Evolutionary conservation across 2,329 filamentous ascomycete species (phyloP).

Genomic region (Bertia moriformis): DNA sequence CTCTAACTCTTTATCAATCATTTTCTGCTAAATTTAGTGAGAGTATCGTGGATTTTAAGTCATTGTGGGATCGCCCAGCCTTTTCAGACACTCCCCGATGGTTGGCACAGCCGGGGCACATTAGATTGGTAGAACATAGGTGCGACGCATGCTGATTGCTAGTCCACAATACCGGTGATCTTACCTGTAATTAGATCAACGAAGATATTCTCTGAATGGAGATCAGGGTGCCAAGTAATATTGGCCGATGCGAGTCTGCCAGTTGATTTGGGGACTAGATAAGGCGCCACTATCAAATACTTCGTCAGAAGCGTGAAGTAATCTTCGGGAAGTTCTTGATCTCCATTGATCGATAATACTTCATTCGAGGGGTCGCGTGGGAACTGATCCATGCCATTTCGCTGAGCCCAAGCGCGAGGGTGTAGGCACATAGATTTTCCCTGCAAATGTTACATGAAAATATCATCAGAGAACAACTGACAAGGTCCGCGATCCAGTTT

Average conservation of each 20-base stretch:
- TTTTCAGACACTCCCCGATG: slow-evolving; percentile 11
- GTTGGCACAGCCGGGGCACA: slow-evolving; percentile 13
- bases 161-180: slow-evolving; percentile 12
- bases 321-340: slow-evolving; percentile 9
- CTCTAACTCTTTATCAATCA: slow-evolving; percentile 12
- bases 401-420: neutral
- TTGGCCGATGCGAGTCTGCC: slow-evolving; percentile 5
- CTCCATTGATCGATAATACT: slow-evolving; percentile 9
- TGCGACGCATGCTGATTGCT: slow-evolving; percentile 9
- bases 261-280: slow-evolving; percentile 6
- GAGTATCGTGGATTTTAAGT: slow-evolving; percentile 8
- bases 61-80: slow-evolving; percentile 4
- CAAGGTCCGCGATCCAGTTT: slow-evolving; percentile 13
- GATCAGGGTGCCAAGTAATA: slow-evolving; percentile 12
- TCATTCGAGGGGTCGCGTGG: slow-evolving; percentile 10
- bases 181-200: slow-evolving; percentile 9
- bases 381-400: neutral
- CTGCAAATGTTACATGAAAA: neutral
- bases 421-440: neutral
- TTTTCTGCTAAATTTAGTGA: slow-evolving; percentile 12
- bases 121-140: slow-evolving; percentile 12
- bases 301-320: slow-evolving; percentile 9
- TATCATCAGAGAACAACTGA: slow-evolving; percentile 10
- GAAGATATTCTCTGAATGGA: slow-evolving; percentile 13
- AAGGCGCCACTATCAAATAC: slow-evolving; percentile 10